Percentiles rank a stretch among this genome's conserved stretches.
Conservation (phyloP, 2,329 filamentous ascomycete species). For the Fusarium odoratissimum region DNA sequence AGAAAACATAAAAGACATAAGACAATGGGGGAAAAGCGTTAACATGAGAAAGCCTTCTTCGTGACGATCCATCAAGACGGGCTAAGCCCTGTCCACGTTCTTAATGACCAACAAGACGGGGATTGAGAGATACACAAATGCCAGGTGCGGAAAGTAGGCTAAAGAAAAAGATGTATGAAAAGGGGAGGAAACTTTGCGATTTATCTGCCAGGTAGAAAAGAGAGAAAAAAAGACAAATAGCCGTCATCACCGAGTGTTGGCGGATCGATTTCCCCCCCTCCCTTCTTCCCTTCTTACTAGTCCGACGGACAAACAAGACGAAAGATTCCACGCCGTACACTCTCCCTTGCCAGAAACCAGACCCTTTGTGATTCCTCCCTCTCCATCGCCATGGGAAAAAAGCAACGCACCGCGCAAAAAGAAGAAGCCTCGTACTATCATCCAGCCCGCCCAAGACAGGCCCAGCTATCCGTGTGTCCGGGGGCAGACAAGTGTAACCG, state of each 20-base stretch:
- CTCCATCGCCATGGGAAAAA: conserved; percentile 49
- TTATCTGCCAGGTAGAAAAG: conserved; percentile 46
- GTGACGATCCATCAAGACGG: conserved; percentile 45
- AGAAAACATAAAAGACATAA: conserved; percentile 39
- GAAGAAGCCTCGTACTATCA: conserved; percentile 49
- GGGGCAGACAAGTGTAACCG: conserved; percentile 45
- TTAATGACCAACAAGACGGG: conserved; percentile 35
- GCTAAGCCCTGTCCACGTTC: conserved; percentile 28
- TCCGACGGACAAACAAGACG: conserved; percentile 46
- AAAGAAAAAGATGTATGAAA: conserved; percentile 31
- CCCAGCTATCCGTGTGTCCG: conserved; percentile 48
- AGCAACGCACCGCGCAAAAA: conserved; percentile 52
- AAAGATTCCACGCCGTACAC: conserved; percentile 53
- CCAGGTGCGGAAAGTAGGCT: conserved; percentile 26
- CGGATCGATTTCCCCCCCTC: conserved; percentile 20
- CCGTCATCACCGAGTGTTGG: conserved; percentile 40
- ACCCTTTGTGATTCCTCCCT: conserved; percentile 53
- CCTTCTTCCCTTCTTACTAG: conserved; percentile 24
- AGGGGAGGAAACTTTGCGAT: conserved; percentile 44
- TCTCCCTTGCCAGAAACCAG: conserved; percentile 52
- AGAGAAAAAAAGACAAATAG: conserved; percentile 27
- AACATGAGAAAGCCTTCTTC: conserved; percentile 47
- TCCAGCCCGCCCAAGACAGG: conserved; percentile 51
- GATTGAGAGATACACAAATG: conserved; percentile 39
- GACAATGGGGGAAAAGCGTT: conserved; percentile 22